Base-by-base conservation (phyloP, 1,284 basidiomycete genomes). In the Malassezia cuniculi region DNA sequence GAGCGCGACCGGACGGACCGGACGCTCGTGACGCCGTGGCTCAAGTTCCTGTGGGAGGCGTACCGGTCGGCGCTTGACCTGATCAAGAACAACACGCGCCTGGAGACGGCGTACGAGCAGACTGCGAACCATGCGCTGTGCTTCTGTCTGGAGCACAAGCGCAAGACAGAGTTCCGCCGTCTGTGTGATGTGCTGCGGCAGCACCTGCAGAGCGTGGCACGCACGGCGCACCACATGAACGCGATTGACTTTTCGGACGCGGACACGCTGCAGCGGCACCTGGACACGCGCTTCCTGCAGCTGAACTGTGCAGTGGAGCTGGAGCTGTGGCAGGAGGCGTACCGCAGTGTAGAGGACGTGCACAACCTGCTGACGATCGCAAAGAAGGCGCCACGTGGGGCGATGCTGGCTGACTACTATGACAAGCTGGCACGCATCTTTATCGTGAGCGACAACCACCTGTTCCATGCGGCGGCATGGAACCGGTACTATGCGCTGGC, bases 361-460 rank as follows among this genome's bases (percentile, higher is more conserved):
- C 90, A 97, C 72, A 89, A 87, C 61, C 76, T 99, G 32, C 78
- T 97, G 54, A 85, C 80, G 18, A 80, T 87, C 77, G 68, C 66
- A 50, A 93, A 93, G 70, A 89, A 89, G 70, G 78, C 81, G 0
- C 84, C 86, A 5, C 79, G 83, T 27, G 85, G 86, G 0, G 76
- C 80, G 6, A 94, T 95, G 85, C 95, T 97, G 90, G 87, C 87
- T 48, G 87, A 86, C 69, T 97, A 95, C 72, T 97, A 95, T 71
- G 89, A 95, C 70, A 95, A 95, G 72, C 78, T 95, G 50, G 85
- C 87, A 31, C 81, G 82, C 60, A 94, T 97, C 60, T 97, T 97
- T 66, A 72, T 71, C 50, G 89, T 85, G 53, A 84, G 83, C 4
- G 64, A 71, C 46, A 90, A 89, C 67, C 79, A 84, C 11, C 74